Percentiles rank a stretch among this genome's conserved stretches.
These are phyloP conservation scores for Fragosphaeria purpurea DNA, from an alignment of 2,329 filamentous ascomycete genomes.

Conservation along the genomic window DNA sequence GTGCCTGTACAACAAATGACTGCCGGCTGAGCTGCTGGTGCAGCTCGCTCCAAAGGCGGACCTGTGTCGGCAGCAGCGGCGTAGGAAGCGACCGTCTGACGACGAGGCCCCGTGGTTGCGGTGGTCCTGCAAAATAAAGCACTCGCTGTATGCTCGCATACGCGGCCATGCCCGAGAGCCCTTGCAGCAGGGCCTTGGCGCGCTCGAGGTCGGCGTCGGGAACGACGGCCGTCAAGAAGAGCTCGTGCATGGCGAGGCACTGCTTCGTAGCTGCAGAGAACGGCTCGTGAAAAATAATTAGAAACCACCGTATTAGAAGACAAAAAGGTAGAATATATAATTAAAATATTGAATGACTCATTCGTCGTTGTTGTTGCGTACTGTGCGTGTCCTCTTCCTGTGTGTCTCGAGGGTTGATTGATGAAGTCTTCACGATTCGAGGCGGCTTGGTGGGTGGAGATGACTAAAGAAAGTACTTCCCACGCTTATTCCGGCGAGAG, in stretches of 20 bases:
- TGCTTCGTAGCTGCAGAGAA: too few relatives aligned
- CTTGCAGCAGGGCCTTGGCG: constrained; percentile 44
- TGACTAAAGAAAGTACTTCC: too few relatives aligned
- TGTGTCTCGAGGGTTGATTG: too few relatives aligned
- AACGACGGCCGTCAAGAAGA: constrained; percentile 47
- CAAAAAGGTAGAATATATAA: too few relatives aligned
- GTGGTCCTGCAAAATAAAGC: constrained; percentile 42
- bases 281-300: too few relatives aligned
- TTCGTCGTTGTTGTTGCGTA: too few relatives aligned
- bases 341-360: too few relatives aligned
- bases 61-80: constrained; percentile 23
- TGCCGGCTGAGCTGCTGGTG: constrained; percentile 45
- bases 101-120: constrained; percentile 33
- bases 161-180: constrained; percentile 46
- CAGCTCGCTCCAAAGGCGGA: constrained; percentile 39
- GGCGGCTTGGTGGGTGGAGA: too few relatives aligned
- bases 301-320: too few relatives aligned
- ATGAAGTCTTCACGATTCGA: too few relatives aligned
- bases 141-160: constrained; percentile 40
- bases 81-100: constrained; percentile 23
- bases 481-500: too few relatives aligned
- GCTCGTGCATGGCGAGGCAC: constrained; percentile 39
- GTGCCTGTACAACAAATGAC: constrained; percentile 46
- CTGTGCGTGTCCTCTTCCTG: too few relatives aligned
- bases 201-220: constrained; percentile 40